These are phyloP conservation scores for Tuber indicum DNA, from an alignment of 495 filamentous ascomycete genomes.

Conservation along the genomic window DNA sequence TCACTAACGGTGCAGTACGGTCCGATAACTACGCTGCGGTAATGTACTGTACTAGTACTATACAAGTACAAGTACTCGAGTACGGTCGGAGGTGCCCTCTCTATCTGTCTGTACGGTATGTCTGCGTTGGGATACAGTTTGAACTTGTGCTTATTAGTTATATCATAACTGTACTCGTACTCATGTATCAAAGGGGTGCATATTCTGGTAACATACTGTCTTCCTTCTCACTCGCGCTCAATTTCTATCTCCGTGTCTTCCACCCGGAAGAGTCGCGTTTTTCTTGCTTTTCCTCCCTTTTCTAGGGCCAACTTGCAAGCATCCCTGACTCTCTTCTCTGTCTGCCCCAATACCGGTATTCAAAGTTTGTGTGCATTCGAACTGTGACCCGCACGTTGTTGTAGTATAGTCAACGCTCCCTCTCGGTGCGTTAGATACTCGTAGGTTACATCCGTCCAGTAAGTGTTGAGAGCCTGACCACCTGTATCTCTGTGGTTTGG, in stretches of 20 bases:
- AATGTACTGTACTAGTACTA: neutral
- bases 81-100: neutral
- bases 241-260: neutral
- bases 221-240: neutral
- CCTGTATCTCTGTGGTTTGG: neutral
- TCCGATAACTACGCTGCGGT: neutral
- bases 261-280: neutral
- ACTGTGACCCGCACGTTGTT: neutral
- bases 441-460: neutral
- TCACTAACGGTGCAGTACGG: neutral
- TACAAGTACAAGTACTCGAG: too few species aligned
- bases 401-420: neutral
- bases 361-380: neutral
- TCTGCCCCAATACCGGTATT: neutral
- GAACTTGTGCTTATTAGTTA: neutral
- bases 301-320: neutral
- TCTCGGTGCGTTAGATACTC: neutral
- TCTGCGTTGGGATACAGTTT: neutral
- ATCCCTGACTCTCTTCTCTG: neutral
- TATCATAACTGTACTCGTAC: neutral
- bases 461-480: neutral
- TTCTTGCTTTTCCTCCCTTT: neutral
- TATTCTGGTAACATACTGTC: neutral
- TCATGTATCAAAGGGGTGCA: neutral
- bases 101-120: neutral